These are phyloP conservation scores for Protomyces inouyei DNA, from an alignment of 1,139 yeast genomes.

Conservation along the genomic window DNA sequence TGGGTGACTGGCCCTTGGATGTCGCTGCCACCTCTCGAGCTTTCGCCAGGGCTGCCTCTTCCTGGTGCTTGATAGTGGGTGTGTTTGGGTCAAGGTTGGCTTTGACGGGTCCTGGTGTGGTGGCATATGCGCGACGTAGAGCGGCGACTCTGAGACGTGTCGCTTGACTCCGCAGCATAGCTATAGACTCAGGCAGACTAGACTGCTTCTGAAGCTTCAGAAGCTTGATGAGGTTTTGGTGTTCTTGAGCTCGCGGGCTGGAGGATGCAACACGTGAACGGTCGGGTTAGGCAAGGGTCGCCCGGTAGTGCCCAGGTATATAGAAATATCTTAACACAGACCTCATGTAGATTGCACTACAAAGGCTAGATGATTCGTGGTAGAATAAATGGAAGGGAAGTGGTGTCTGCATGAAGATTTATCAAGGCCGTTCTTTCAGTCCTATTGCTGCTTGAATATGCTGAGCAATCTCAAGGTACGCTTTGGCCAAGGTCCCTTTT, in stretches of 20 bases:
- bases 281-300: no score
- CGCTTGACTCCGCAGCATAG: neutral
- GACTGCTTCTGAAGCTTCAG: no score
- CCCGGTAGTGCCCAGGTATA: no score
- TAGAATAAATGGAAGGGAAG: no score
- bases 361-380: no score
- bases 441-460: neutral
- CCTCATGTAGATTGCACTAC: no score
- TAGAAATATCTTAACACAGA: no score
- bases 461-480: slow-evolving; percentile 5
- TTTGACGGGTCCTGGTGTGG: slow-evolving; percentile 14
- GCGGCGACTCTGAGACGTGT: neutral
- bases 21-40: slow-evolving; percentile 28
- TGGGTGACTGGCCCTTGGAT: slow-evolving; percentile 62
- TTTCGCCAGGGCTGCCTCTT: slow-evolving; percentile 19
- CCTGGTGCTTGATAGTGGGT: slow-evolving; percentile 18
- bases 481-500: slow-evolving; percentile 34
- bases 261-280: no score
- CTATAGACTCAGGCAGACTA: neutral
- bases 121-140: neutral
- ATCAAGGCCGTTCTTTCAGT: neutral
- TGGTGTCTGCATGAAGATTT: no score
- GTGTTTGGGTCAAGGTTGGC: slow-evolving; percentile 1
- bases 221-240: no score
- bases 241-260: no score